These are phyloP conservation scores for Gossypium laxum DNA, from an alignment of 441 rosid genomes.

Conservation along the genomic window DNA sequence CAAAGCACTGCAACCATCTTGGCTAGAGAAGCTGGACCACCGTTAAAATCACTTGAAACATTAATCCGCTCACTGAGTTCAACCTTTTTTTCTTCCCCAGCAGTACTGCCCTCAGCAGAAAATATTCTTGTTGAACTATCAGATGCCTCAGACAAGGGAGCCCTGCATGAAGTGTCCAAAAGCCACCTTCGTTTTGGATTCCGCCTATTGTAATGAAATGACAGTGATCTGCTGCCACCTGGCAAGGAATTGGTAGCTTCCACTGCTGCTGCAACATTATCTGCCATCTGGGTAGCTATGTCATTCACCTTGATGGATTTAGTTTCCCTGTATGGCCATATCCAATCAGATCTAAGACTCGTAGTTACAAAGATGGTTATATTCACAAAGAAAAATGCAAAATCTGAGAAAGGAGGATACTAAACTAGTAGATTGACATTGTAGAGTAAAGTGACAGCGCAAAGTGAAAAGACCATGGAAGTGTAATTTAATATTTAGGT, in stretches of 20 bases:
- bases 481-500: slow-evolving; percentile 8
- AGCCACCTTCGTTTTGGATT: slow-evolving; percentile 85
- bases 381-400: slow-evolving; percentile 4
- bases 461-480: slow-evolving; percentile 11
- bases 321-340: slow-evolving; percentile 67
- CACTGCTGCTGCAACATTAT: slow-evolving; percentile 79
- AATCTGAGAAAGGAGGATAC: not conserved
- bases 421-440: not conserved
- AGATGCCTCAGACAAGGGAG: slow-evolving; percentile 31
- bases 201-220: slow-evolving; percentile 76
- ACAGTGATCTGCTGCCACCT: slow-evolving; percentile 40
- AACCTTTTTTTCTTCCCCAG: slow-evolving; percentile 39
- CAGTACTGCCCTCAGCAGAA: slow-evolving; percentile 27
- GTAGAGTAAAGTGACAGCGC: not conserved
- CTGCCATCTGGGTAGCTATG: slow-evolving; percentile 79
- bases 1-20: slow-evolving; percentile 95
- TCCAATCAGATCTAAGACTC: slow-evolving; percentile 21
- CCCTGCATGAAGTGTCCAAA: slow-evolving; percentile 42
- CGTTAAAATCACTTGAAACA: slow-evolving; percentile 43
- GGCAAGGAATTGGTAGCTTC: slow-evolving; percentile 67
- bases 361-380: not conserved
- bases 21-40: slow-evolving; percentile 59
- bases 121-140: slow-evolving; percentile 28
- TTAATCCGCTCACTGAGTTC: slow-evolving; percentile 33
- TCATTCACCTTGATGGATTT: slow-evolving; percentile 91